Evolutionary conservation across 495 filamentous ascomycete species (phyloP).

Genomic region (Trichoderma gamsii): DNA sequence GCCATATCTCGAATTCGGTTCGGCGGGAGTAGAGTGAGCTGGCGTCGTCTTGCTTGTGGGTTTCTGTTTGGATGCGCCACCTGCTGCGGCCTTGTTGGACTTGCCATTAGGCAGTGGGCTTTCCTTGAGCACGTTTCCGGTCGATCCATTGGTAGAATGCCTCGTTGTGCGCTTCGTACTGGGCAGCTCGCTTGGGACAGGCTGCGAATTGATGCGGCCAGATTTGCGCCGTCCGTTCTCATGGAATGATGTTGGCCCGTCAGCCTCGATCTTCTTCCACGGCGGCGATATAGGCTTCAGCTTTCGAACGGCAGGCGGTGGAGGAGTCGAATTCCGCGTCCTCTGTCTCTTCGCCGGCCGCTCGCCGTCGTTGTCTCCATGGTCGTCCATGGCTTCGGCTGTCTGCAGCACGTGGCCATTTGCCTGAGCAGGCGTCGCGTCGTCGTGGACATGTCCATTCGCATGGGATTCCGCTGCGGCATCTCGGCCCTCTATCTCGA

Average conservation of each 20-base stretch:
- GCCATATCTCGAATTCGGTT: neutral
- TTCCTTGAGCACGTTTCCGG: constrained; percentile 21
- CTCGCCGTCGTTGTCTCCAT: constrained; percentile 32
- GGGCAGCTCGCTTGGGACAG: constrained; percentile 60
- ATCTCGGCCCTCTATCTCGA: neutral
- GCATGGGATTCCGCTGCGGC: constrained; percentile 18
- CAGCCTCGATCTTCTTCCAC: constrained; percentile 83
- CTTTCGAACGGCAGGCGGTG: constrained; percentile 28
- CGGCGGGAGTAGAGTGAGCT: constrained; percentile 16
- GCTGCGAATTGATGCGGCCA: constrained; percentile 69
- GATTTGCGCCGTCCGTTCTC: constrained; percentile 82
- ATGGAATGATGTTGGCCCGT: constrained; percentile 79
- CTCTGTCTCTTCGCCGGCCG: constrained; percentile 72
- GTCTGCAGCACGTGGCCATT: constrained; percentile 13
- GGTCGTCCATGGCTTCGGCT: constrained; percentile 2
- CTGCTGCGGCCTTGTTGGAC: constrained; percentile 24
- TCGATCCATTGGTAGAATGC: constrained; percentile 32
- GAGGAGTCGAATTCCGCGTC: constrained; percentile 38
- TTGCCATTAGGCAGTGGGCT: constrained; percentile 24
- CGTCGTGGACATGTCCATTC: constrained; percentile 16
- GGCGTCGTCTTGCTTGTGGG: constrained; percentile 29
- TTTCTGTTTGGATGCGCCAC: constrained; percentile 22
- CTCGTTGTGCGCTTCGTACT: constrained; percentile 56
- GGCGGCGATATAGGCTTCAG: constrained; percentile 69
- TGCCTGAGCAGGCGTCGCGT: constrained; percentile 7